phyloP scores from a whole-genome alignment of 2,329 filamentous ascomycete genomes.

The Helicocarpus griseus region DNA sequence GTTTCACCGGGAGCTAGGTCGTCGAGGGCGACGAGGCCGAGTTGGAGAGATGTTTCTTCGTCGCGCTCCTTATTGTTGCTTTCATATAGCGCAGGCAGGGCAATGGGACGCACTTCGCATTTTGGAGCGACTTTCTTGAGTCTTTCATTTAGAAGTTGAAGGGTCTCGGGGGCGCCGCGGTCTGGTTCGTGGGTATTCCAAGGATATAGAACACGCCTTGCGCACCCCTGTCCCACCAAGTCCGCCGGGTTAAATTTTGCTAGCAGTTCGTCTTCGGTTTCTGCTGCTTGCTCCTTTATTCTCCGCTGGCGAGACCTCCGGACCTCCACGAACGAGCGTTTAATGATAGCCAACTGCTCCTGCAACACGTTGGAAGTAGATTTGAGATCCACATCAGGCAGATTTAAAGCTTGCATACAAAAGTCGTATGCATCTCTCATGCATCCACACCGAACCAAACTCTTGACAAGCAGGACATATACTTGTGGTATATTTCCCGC shows the following conservation, averaged over 20 bases:
- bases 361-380: slow-evolving; percentile 12
- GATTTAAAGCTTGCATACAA: slow-evolving; percentile 22
- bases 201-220: slow-evolving; percentile 48
- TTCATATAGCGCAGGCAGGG: slow-evolving; percentile 60
- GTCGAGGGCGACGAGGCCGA: slow-evolving; percentile 81
- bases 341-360: slow-evolving; percentile 22
- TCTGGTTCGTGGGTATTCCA: slow-evolving; percentile 55
- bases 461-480: slow-evolving; percentile 28
- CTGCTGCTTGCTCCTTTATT: neutral
- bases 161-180: slow-evolving; percentile 42
- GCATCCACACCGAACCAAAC: slow-evolving; percentile 29
- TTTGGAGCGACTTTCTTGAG: slow-evolving; percentile 65
- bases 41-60: slow-evolving; percentile 51
- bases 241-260: slow-evolving; percentile 21
- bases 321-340: slow-evolving; percentile 14
- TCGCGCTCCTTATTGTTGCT: slow-evolving; percentile 15
- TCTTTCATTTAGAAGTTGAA: slow-evolving; percentile 62
- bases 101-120: slow-evolving; percentile 66
- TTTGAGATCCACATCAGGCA: slow-evolving; percentile 12
- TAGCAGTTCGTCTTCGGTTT: slow-evolving; percentile 13
- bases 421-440: slow-evolving; percentile 34
- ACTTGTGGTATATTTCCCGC: slow-evolving; percentile 22
- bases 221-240: slow-evolving; percentile 30
- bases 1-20: slow-evolving; percentile 67
- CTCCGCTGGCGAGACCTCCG: neutral